phyloP scores from a whole-genome alignment of 2,329 filamentous ascomycete genomes.

The Pseudocercospora fuligena region DNA sequence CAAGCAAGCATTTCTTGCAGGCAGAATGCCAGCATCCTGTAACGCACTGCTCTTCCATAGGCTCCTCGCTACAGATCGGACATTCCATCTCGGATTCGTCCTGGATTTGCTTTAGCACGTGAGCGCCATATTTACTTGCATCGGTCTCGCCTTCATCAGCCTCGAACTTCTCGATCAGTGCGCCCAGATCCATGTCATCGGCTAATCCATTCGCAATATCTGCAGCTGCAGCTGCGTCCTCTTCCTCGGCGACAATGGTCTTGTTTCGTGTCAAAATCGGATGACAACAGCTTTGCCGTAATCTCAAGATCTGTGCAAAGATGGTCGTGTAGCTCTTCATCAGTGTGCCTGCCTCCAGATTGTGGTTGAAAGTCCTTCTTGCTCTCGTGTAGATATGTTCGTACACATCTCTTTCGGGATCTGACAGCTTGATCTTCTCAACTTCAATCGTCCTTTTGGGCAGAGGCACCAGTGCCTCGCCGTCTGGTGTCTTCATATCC shows the following conservation, averaged over 20 bases:
- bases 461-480: constrained; percentile 78
- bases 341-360: constrained; percentile 87
- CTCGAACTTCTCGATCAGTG: constrained; percentile 83
- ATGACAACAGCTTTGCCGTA: constrained; percentile 94
- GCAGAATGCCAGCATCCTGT: constrained; percentile 98
- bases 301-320: constrained; percentile 90
- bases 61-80: constrained; percentile 92
- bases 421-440: constrained; percentile 82
- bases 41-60: constrained; percentile 91
- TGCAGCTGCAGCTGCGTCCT: constrained; percentile 75
- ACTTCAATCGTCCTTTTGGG: constrained; percentile 83
- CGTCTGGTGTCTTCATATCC: constrained; percentile 94
- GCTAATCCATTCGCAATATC: constrained; percentile 81
- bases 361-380: constrained; percentile 81
- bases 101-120: constrained; percentile 89
- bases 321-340: constrained; percentile 97
- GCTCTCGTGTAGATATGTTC: constrained; percentile 85
- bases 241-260: constrained; percentile 83
- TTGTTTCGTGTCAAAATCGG: constrained; percentile 86
- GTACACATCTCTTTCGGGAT: constrained; percentile 87
- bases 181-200: constrained; percentile 94
- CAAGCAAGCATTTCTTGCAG: constrained; percentile 89
- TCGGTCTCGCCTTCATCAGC: constrained; percentile 59
- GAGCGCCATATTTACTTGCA: constrained; percentile 77
- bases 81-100: constrained; percentile 88